phyloP scores from a whole-genome alignment of 2,329 filamentous ascomycete genomes.

The Verticillium longisporum region DNA sequence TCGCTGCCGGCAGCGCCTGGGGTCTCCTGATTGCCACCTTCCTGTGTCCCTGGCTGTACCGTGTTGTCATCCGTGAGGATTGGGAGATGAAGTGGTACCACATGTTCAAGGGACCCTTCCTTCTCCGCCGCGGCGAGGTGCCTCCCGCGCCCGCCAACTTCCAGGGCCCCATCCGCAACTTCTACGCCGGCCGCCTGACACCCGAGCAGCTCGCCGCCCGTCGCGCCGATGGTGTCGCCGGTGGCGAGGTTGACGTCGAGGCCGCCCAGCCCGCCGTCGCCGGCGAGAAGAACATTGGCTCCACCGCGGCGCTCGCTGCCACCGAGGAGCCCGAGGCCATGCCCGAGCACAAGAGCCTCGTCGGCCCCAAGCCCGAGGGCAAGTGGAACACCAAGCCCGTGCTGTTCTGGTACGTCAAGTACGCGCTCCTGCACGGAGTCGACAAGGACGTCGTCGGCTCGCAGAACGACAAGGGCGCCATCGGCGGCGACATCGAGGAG shows the following conservation, averaged over 20 bases:
- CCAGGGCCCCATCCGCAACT: conserved; percentile 39
- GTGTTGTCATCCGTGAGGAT: conserved; percentile 52
- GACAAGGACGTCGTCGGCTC: conserved; percentile 32
- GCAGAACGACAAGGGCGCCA: conserved; percentile 28
- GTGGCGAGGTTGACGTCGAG: background rate
- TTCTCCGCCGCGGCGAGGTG: conserved; percentile 35
- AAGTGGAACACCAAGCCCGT: conserved; percentile 34
- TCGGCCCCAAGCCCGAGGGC: conserved; percentile 33
- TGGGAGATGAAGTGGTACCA: conserved; percentile 51
- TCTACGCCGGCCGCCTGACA: conserved; percentile 50
- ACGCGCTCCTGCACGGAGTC: conserved; percentile 38
- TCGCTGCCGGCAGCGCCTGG: conserved; percentile 44
- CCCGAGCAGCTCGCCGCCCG: conserved; percentile 40
- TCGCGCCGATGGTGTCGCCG: background rate
- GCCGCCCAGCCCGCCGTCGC: background rate
- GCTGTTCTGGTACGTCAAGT: conserved; percentile 38
- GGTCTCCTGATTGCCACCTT: conserved; percentile 43
- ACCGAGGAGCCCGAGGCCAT: conserved; percentile 13
- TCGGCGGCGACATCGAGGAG: conserved; percentile 46
- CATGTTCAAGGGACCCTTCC: conserved; percentile 44
- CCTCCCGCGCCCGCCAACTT: conserved; percentile 35
- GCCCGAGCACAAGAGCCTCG: conserved; percentile 20
- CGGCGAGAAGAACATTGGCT: background rate
- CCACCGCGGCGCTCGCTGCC: background rate
- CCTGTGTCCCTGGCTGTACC: conserved; percentile 55